Conservation (phyloP, 2,329 filamentous ascomycete species). For the Neopestalotiopsis sp. region DNA sequence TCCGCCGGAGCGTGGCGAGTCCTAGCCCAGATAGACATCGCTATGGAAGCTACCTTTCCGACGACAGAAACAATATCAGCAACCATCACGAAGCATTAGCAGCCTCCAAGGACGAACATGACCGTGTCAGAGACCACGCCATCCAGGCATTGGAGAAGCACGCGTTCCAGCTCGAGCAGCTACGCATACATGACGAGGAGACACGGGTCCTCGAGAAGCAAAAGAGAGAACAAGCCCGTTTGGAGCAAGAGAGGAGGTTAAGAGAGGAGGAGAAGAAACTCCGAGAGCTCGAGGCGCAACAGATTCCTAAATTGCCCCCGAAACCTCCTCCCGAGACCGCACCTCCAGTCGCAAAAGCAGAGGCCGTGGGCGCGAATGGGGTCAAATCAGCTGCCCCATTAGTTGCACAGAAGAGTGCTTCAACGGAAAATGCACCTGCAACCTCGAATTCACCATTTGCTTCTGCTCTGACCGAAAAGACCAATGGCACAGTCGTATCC, state of each 20-base stretch:
- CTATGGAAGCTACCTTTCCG: constrained; percentile 65
- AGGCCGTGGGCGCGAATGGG: background rate
- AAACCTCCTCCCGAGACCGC: constrained; percentile 37
- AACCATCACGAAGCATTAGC: constrained; percentile 70
- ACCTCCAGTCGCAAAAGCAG: constrained; percentile 19
- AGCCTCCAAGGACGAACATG: constrained; percentile 69
- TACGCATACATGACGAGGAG: constrained; percentile 38
- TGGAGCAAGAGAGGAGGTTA: constrained; percentile 50
- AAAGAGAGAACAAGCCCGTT: constrained; percentile 51
- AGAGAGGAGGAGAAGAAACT: constrained; percentile 54
- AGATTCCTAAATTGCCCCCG: constrained; percentile 49
- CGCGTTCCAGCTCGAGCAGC: constrained; percentile 48
- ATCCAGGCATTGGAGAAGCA: constrained; percentile 33
- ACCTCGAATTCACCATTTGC: background rate
- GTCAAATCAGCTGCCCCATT: background rate
- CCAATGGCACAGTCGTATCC: background rate
- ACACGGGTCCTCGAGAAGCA: constrained; percentile 50
- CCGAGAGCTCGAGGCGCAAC: constrained; percentile 52
- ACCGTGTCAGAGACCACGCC: constrained; percentile 59
- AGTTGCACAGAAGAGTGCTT: background rate
- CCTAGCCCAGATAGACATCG: constrained; percentile 52
- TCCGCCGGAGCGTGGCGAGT: constrained; percentile 41
- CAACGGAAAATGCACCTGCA: background rate
- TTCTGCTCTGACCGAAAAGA: background rate
- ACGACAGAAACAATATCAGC: constrained; percentile 66